Percentiles rank a stretch among this genome's conserved stretches.
Conservation (phyloP, 352 stramenopile species). For the Pelagophyceae sp. region DNA sequence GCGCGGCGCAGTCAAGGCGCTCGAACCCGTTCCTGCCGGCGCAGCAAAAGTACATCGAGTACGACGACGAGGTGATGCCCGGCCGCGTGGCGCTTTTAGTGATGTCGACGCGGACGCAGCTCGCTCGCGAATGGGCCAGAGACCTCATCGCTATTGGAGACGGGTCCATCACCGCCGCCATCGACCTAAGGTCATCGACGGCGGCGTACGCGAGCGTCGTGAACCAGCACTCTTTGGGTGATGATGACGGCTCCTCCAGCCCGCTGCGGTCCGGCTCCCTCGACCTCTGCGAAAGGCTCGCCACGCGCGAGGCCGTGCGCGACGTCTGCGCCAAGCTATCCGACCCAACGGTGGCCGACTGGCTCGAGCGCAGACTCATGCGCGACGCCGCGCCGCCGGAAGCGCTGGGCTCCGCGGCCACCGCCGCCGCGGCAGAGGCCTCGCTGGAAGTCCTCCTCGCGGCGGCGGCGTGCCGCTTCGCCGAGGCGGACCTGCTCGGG, state of each 20-base stretch:
- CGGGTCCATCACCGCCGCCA: neutral
- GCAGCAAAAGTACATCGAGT: slow-evolving; percentile 15
- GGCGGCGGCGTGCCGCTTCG: neutral
- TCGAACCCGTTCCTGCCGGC: neutral
- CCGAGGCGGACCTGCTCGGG: neutral
- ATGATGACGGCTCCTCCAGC: neutral
- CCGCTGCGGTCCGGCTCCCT: neutral
- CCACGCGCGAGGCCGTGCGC: slow-evolving; percentile 8
- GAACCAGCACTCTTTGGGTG: neutral
- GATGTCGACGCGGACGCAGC: neutral
- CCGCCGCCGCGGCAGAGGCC: neutral
- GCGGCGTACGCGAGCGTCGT: neutral
- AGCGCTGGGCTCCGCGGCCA: neutral
- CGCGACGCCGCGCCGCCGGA: neutral
- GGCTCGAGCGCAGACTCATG: neutral
- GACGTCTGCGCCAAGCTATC: neutral
- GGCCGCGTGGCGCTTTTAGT: neutral
- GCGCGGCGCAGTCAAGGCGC: neutral
- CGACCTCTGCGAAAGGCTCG: slow-evolving; percentile 11
- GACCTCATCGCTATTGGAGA: neutral
- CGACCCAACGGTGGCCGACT: neutral
- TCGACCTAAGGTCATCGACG: neutral
- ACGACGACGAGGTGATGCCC: slow-evolving; percentile 11
- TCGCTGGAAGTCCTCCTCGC: neutral
- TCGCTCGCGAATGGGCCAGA: neutral